Conservation (phyloP, 2,329 filamentous ascomycete species). For the Fusarium sacchari region DNA sequence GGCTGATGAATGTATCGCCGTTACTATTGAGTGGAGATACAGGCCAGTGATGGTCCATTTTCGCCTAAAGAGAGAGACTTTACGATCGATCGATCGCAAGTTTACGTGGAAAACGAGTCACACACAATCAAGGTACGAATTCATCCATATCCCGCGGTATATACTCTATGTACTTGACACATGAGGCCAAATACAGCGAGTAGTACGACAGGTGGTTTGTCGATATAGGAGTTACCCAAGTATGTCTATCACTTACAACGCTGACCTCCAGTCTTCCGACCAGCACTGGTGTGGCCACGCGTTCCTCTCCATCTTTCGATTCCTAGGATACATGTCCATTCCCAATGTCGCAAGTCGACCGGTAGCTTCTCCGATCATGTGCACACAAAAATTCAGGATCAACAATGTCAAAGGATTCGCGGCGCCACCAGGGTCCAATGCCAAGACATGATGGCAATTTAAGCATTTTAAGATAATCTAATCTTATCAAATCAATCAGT, state of each 20-base stretch:
- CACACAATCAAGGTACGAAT: background rate
- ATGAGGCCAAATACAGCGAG: background rate
- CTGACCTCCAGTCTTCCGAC: background rate
- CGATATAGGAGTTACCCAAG: background rate
- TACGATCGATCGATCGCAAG: background rate
- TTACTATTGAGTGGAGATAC: background rate
- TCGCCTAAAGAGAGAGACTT: background rate
- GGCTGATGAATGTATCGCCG: background rate
- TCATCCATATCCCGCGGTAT: background rate
- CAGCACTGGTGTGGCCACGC: background rate
- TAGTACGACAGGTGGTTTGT: background rate
- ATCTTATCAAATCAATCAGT: slow-evolving; percentile 28
- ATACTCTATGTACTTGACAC: background rate
- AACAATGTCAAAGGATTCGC: background rate
- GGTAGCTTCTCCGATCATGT: background rate
- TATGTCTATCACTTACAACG: fast-evolving
- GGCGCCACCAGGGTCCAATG: background rate
- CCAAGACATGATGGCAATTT: background rate
- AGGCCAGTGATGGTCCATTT: background rate
- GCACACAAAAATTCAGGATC: background rate
- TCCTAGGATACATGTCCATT: background rate
- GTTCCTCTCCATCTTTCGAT: background rate
- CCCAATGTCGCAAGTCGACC: background rate
- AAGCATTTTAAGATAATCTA: background rate
- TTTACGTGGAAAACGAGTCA: background rate